Conservation (phyloP, 768 basidiomycete genomes). For the Leccinum pellstonianum region DNA sequence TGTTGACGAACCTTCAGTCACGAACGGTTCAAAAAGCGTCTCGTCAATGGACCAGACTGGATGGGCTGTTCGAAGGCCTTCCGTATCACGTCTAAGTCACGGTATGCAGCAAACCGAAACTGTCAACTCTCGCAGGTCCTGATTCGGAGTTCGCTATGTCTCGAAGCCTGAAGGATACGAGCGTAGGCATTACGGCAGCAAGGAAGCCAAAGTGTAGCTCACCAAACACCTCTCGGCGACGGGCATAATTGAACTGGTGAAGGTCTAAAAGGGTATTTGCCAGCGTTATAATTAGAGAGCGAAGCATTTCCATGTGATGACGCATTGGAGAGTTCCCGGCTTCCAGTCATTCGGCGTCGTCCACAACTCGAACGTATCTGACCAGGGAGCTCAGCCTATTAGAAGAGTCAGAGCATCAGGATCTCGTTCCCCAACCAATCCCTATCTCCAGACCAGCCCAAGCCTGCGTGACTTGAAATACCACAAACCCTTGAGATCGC, state of each 20-base stretch:
- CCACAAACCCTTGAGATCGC: constrained; percentile 35
- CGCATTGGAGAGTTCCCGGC: too few relatives aligned
- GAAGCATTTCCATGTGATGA: too few relatives aligned
- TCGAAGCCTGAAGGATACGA: constrained; percentile 70
- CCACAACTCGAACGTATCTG: constrained; percentile 39
- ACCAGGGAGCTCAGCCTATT: constrained; percentile 51
- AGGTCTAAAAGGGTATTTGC: constrained; percentile 58
- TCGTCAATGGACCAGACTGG: too few relatives aligned
- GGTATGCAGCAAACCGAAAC: constrained; percentile 76
- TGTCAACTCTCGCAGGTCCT: constrained; percentile 58
- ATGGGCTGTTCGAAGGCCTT: constrained; percentile 66
- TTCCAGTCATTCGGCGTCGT: too few relatives aligned
- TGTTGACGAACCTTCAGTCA: too few relatives aligned
- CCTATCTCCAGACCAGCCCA: constrained; percentile 16
- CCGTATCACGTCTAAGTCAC: constrained; percentile 69
- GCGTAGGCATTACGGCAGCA: constrained; percentile 60
- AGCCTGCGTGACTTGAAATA: constrained; percentile 23
- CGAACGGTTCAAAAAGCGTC: too few relatives aligned
- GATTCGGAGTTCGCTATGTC: constrained; percentile 52
- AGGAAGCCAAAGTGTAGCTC: constrained; percentile 65
- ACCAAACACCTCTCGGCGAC: constrained; percentile 64
- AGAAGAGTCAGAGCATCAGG: constrained; percentile 21
- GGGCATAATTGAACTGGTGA: constrained; percentile 61
- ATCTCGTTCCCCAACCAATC: constrained; percentile 12
- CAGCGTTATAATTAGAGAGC: constrained; percentile 14